Conservation (phyloP, 768 basidiomycete species). For the Hericium coralloides region DNA sequence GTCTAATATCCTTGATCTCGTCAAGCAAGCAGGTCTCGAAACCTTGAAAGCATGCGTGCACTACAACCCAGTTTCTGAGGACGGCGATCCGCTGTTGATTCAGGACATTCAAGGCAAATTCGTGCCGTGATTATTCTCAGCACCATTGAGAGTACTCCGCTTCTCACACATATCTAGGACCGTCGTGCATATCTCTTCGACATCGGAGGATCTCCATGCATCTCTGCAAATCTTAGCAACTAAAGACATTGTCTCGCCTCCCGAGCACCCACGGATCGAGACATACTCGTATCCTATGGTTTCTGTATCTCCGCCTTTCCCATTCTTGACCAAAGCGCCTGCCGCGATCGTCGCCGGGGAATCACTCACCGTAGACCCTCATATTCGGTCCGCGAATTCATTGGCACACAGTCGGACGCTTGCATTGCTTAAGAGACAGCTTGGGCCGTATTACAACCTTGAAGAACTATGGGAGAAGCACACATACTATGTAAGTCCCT, state of each 20-base stretch:
- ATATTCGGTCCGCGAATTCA: conserved; percentile 28
- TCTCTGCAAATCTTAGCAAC: conserved; percentile 21
- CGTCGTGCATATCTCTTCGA: conserved; percentile 26
- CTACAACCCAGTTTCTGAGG: conserved; percentile 23
- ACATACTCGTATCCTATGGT: conserved; percentile 30
- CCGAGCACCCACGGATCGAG: conserved; percentile 19
- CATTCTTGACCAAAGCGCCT: conserved; percentile 25
- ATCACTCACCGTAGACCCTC: conserved; percentile 19
- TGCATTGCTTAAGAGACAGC: conserved; percentile 23
- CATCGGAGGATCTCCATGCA: conserved; percentile 27
- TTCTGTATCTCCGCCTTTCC: conserved; percentile 28
- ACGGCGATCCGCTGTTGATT: conserved; percentile 20
- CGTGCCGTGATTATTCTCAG: conserved; percentile 16
- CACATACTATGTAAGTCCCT: conserved; percentile 29
- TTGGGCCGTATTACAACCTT: conserved; percentile 36
- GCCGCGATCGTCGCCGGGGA: conserved; percentile 18
- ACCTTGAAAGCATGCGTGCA: conserved; percentile 26
- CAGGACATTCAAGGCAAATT: conserved; percentile 15
- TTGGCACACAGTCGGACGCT: conserved; percentile 31
- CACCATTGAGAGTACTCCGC: background rate
- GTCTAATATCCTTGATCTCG: conserved; percentile 6
- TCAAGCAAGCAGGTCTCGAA: background rate
- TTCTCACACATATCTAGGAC: conserved; percentile 18
- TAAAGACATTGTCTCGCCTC: conserved; percentile 18
- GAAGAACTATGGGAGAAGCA: conserved; percentile 41